Percentiles rank a stretch among this genome's conserved stretches.
Conservation (phyloP, 352 stramenopile genomes). For the Phytopythium boreale region DNA sequence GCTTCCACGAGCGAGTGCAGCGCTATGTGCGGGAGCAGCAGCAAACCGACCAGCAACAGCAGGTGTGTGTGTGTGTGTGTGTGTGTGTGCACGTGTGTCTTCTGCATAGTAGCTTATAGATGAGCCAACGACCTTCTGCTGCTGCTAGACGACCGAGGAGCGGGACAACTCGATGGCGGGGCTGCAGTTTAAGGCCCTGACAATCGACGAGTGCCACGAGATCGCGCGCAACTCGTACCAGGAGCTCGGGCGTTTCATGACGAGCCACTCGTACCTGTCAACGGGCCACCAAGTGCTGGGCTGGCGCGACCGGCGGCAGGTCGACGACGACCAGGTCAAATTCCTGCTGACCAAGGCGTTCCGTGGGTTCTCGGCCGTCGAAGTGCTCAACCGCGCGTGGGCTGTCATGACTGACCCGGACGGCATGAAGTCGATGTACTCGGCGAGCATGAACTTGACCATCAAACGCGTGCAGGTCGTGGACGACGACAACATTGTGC, state of each 20-base stretch:
- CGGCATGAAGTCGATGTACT: conserved; percentile 4
- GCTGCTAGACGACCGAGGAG: not conserved
- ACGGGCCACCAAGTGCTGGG: conserved; percentile 46
- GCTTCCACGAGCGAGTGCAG: conserved; percentile 36
- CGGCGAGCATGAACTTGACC: conserved; percentile 18
- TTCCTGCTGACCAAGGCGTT: conserved; percentile 63
- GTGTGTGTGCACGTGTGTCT: too few relatives aligned
- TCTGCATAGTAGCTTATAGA: too few relatives aligned
- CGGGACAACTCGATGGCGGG: not conserved
- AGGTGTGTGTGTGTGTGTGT: too few relatives aligned
- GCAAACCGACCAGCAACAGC: conserved; percentile 7
- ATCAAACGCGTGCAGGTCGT: conserved; percentile 28
- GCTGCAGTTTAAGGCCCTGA: conserved; percentile 22
- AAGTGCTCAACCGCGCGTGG: conserved; percentile 36
- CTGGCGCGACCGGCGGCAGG: conserved; percentile 46
- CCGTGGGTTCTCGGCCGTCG: conserved; percentile 20
- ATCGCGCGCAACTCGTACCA: conserved; percentile 32
- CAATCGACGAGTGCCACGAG: conserved; percentile 34
- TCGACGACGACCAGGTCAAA: conserved; percentile 39
- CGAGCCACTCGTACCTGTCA: conserved; percentile 37
- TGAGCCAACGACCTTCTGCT: not conserved
- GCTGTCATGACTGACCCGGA: conserved; percentile 14
- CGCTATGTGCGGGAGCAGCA: conserved; percentile 29
- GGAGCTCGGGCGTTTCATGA: conserved; percentile 36
- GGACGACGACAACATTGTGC: conserved; percentile 33